Percentiles rank a stretch among this genome's conserved stretches.
phyloP scores from a whole-genome alignment of 2,329 filamentous ascomycete species.

The Thelonectria olida region DNA sequence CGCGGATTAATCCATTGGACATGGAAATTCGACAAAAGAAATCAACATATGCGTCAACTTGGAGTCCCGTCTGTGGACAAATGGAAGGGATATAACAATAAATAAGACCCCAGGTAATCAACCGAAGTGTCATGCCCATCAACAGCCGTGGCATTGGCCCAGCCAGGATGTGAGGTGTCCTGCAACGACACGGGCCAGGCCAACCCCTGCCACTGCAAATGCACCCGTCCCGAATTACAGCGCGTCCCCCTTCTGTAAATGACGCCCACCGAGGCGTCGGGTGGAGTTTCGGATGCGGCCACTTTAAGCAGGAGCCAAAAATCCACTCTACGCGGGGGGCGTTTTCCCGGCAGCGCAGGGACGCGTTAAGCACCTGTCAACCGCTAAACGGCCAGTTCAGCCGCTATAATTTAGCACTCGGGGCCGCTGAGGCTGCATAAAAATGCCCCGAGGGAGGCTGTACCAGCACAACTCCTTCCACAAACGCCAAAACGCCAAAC shows the following conservation, averaged over 20 bases:
- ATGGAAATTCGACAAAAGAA: neutral
- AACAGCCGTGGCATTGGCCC: neutral
- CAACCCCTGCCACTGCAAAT: neutral
- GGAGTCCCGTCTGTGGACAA: neutral
- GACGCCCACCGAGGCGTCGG: neutral
- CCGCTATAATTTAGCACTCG: neutral
- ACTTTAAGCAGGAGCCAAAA: neutral
- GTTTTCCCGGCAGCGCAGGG: neutral
- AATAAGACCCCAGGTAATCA: neutral
- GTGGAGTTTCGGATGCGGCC: neutral
- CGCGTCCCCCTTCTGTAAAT: neutral
- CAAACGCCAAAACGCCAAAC: constrained; percentile 31
- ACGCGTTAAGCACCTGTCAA: constrained; percentile 3
- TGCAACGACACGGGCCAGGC: neutral
- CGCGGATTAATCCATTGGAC: neutral
- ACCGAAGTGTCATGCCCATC: neutral
- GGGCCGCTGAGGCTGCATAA: neutral
- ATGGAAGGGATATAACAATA: neutral
- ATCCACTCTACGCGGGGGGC: constrained; percentile 9
- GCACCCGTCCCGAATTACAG: neutral
- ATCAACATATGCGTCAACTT: neutral
- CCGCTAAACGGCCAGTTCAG: neutral
- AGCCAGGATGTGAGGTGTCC: neutral
- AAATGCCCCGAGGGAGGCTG: neutral
- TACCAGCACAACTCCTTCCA: constrained; percentile 4